Evolutionary conservation across 495 filamentous ascomycete species (phyloP), one percentile per base, ranked within the genome.

Genomic region (Friedmanniomyces endolithicus): DNA sequence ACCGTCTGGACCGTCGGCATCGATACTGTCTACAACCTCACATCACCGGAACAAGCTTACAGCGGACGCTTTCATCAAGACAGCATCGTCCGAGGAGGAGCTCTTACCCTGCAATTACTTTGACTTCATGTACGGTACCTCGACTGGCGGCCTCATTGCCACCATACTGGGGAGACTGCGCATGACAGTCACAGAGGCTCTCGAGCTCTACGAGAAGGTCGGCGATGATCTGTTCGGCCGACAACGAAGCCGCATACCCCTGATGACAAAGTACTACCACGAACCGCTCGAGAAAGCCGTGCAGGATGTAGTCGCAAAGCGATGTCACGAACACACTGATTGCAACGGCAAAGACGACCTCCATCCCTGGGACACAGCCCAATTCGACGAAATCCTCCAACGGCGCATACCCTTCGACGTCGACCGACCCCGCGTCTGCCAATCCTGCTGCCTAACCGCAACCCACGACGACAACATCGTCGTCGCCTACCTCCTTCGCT

Each of bases 111-210:
- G 69, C 54, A 70, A 74, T 48, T 74, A 73, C 59, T 76, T 76
- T 60, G 73, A 76, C 57, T 72, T 67, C 50, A 72, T 76, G 57
- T 72, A 69, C 49, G 73, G 73, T 23, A 71, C 70, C 19, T 66
- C 62, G 24, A 72, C 69, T 1, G 69, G 67, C 24, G 69, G 75
- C 11, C 63, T 80, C 1, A 78, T 80, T 52, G 70, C 73, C 1
- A 78, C 78, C 23, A 72, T 79, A 67, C 68, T 80, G 7, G 76
- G 75, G 1, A 65, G 77, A 14, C 61, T 79, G 11, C 66, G 71
- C 27, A 78, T 80, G 75, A 72, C 68, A 1, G 69, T 78, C 11
- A 66, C 74, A 12, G 71, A 78, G 55, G 77, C 71, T 49, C 67
- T 78, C 35, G 61, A 67, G 14, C 70, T 75, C 14, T 80, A 80